A percentile compares a stretch with the other conserved stretches of the same genome.
Conservation (phyloP, 345 rosid genomes). For the Nephelium lappaceum region DNA sequence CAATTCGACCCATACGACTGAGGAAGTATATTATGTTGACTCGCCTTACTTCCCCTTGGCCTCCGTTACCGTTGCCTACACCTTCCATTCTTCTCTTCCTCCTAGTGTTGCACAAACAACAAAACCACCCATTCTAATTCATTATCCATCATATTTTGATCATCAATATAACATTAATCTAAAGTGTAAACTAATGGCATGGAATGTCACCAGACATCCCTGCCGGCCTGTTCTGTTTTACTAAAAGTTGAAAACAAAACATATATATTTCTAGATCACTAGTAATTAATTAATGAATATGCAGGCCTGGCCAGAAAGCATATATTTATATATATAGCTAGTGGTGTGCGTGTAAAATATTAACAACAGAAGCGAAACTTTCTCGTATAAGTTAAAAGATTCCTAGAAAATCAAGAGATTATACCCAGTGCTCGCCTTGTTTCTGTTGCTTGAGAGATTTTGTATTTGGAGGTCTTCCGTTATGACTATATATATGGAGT, state of each 20-base stretch:
- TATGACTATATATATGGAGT: neutral
- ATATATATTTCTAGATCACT: neutral
- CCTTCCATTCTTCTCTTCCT: slow-evolving; percentile 21
- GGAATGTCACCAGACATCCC: slow-evolving; percentile 7
- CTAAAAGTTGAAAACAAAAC: neutral
- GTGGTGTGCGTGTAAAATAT: neutral
- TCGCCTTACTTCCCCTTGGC: slow-evolving; percentile 57
- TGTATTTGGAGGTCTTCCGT: neutral
- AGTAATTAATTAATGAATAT: neutral
- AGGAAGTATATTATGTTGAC: slow-evolving; percentile 73
- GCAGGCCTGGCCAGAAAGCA: slow-evolving; percentile 15
- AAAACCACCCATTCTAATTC: neutral
- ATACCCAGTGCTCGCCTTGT: neutral
- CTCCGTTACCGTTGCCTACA: slow-evolving; percentile 8
- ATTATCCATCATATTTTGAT: no score
- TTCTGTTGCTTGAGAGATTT: neutral
- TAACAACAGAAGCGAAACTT: neutral
- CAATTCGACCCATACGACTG: slow-evolving; percentile 49
- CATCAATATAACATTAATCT: neutral
- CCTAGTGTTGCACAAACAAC: neutral
- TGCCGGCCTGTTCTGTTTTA: slow-evolving; percentile 22
- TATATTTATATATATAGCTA: no score
- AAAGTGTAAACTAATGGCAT: neutral
- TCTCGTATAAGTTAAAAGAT: neutral
- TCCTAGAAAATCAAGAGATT: neutral